Evolutionary conservation across 768 basidiomycete species (phyloP).

Genomic region (Leccinum obscurum): DNA sequence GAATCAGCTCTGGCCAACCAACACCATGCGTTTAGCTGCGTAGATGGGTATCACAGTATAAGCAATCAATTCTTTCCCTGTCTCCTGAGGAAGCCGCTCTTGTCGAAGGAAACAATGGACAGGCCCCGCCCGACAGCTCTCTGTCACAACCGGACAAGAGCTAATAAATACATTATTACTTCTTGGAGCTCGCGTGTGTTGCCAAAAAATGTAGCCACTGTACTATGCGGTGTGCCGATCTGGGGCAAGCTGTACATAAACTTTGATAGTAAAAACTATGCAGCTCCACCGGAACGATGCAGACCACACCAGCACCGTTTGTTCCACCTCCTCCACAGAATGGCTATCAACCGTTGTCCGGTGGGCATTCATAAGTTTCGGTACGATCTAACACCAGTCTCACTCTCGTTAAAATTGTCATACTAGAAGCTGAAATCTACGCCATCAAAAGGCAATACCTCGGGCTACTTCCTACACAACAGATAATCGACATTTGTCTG

Average conservation of each 20-base stretch:
- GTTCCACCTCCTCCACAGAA: constrained; percentile 39
- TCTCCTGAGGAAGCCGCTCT: constrained; percentile 52
- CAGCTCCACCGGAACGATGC: constrained; percentile 65
- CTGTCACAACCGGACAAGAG: constrained; percentile 7
- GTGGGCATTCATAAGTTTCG: constrained; percentile 30
- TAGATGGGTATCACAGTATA: constrained; percentile 53
- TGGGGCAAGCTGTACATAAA: constrained; percentile 38
- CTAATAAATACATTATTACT: not conserved
- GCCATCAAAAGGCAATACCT: constrained; percentile 74
- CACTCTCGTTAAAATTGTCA: constrained; percentile 24
- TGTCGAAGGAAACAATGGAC: constrained; percentile 12
- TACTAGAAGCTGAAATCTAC: constrained; percentile 44
- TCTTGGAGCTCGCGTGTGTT: not conserved
- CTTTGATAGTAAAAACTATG: constrained; percentile 73
- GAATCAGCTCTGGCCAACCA: constrained; percentile 1
- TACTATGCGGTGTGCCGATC: not conserved
- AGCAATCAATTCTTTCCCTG: constrained; percentile 55
- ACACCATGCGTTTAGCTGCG: constrained; percentile 42
- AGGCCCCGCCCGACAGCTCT: not conserved
- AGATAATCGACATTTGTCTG: constrained; percentile 80
- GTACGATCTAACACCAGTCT: constrained; percentile 17
- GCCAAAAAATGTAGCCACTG: constrained; percentile 6
- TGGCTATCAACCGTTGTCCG: constrained; percentile 37
- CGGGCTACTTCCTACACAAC: constrained; percentile 59
- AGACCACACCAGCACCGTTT: constrained; percentile 44